Conservation (phyloP, 2,329 filamentous ascomycete species). For the Knoxdaviesia capensis region DNA sequence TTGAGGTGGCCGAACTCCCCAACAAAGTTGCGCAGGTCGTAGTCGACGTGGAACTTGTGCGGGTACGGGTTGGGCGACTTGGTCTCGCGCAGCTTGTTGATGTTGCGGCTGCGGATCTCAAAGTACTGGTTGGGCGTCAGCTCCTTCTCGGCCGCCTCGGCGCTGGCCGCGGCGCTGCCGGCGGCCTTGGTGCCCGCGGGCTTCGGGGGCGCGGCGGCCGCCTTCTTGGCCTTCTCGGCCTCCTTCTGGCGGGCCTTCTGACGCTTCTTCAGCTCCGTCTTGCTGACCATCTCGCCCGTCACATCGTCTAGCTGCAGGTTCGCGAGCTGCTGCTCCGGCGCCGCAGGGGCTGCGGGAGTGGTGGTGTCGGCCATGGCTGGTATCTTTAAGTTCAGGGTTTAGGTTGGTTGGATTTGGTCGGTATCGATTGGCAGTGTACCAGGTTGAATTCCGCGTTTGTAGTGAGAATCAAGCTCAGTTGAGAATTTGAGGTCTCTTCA, state of each 20-base stretch:
- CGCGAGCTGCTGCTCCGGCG: constrained; percentile 32
- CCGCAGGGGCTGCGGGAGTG: constrained; percentile 12
- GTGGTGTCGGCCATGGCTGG: constrained; percentile 14
- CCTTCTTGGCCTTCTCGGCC: constrained; percentile 75
- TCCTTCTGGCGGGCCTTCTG: constrained; percentile 80
- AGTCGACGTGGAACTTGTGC: constrained; percentile 77
- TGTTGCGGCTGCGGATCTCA: constrained; percentile 72
- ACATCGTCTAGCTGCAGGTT: constrained; percentile 80
- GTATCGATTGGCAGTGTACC: no score
- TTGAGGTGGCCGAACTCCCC: constrained; percentile 62
- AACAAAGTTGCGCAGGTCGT: constrained; percentile 63
- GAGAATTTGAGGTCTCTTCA: no score
- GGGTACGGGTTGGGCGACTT: constrained; percentile 73
- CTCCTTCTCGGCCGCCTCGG: constrained; percentile 42
- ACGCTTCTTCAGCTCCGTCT: constrained; percentile 84
- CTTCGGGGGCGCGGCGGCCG: constrained; percentile 40
- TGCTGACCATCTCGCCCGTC: constrained; percentile 73
- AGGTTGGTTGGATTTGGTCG: no score
- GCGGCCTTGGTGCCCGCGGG: constrained; percentile 48
- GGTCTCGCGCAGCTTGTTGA: constrained; percentile 56
- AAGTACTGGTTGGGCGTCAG: constrained; percentile 57
- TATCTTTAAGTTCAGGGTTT: background rate
- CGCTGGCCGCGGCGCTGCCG: constrained; percentile 46
- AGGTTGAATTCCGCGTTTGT: no score
- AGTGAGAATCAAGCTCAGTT: no score